Base-by-base conservation (phyloP, 2,329 filamentous ascomycete species). In the Trichoderma sp. region DNA sequence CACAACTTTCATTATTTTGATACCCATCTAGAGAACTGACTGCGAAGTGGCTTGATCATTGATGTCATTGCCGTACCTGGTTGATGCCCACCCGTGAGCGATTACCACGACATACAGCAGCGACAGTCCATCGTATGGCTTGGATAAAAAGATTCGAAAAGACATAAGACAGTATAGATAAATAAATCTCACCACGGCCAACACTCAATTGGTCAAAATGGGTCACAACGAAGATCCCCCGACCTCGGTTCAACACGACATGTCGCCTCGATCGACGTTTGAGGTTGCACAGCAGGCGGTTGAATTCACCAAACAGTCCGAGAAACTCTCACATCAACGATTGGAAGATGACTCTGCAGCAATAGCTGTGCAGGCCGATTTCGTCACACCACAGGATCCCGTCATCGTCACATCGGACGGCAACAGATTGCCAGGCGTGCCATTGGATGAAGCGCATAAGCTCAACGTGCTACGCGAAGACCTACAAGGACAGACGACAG, bases 341-440 rank as follows among this genome's bases (percentile, higher is more conserved):
- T 80, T 81, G 2, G 74, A 80, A 14, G 77, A 80, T 50, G 78
- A 76, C 56, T 82, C 79, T 75, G 80, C 66, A 75, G 84, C 68
- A 5, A 87, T 91, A 16, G 92, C 92, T 1, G 85, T 92, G 66
- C 87, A 92, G 80, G 92, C 93, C 35, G 88, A 84, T n/a, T 91
- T 89, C 76, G 85, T 92, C 38, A 95, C 93, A 0, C 89, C 92
- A 0, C 90, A 92, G 66, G 93, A 95, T 81, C 90, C 93, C 0
- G 90, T 95, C 18, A 90, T 95, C 63, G 85, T 92, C 71, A 94
- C 93, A 1, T 88, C 89, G 16, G 89, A 93, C 81, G 93, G 93
- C 35, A 88, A 89, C 64, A 86, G 93, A 53, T 82, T 95, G 6
- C 93, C 93, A 0, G 89, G 89, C 1, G 91, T 95, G 1, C 93